Evolutionary conservation across 495 filamentous ascomycete species (phyloP).

Genomic region (Astrocystis sublimbata): DNA sequence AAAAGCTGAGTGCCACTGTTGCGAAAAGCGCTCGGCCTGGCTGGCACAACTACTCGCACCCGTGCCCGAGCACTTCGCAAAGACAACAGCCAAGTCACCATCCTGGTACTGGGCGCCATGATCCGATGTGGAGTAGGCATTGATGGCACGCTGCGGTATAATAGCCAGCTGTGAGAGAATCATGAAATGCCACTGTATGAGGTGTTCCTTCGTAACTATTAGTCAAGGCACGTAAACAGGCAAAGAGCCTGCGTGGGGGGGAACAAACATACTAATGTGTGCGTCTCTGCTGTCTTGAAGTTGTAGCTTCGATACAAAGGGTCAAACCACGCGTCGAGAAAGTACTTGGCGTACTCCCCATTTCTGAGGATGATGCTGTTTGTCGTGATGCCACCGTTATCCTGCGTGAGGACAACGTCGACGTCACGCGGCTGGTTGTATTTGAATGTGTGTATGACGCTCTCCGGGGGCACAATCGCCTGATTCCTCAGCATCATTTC

Average conservation of each 20-base stretch:
- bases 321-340: slow-evolving; percentile 96
- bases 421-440: slow-evolving; percentile 75
- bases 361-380: slow-evolving; percentile 77
- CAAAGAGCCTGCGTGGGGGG: background rate
- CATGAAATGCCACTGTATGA: slow-evolving; percentile 98
- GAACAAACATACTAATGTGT: slow-evolving; percentile 73
- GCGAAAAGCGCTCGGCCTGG: slow-evolving; percentile 54
- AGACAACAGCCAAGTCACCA: slow-evolving; percentile 82
- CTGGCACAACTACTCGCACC: slow-evolving; percentile 63
- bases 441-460: slow-evolving; percentile 91
- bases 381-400: slow-evolving; percentile 73
- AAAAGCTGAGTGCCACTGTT: slow-evolving; percentile 50
- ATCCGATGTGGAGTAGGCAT: slow-evolving; percentile 60
- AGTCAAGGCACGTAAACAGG: slow-evolving; percentile 17
- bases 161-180: slow-evolving; percentile 85
- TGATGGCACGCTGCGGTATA: slow-evolving; percentile 78
- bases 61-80: slow-evolving; percentile 67
- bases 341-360: slow-evolving; percentile 89
- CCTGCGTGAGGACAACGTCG: slow-evolving; percentile 83
- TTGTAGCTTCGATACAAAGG: slow-evolving; percentile 91
- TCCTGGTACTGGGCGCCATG: slow-evolving; percentile 64
- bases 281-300: slow-evolving; percentile 90
- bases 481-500: slow-evolving; percentile 80
- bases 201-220: slow-evolving; percentile 68
- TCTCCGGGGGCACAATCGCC: slow-evolving; percentile 89